Percentiles rank a stretch among this genome's conserved stretches.
phyloP scores from a whole-genome alignment of 148 eudicot genomes.

The Rhododendron vialii region DNA sequence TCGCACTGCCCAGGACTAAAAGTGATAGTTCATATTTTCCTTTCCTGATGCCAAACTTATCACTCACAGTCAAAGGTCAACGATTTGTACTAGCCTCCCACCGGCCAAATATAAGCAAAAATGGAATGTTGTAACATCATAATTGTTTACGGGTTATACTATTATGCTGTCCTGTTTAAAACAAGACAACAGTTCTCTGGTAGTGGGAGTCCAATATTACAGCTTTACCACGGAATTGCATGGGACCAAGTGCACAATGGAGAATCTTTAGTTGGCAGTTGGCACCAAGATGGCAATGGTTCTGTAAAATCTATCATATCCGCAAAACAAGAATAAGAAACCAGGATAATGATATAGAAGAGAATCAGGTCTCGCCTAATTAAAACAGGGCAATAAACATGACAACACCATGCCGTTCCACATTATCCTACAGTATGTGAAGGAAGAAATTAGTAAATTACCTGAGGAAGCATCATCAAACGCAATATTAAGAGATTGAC shows the following conservation, averaged over 20 bases:
- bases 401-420: neutral
- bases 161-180: neutral
- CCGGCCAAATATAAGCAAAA: neutral
- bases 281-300: neutral
- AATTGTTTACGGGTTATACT: neutral
- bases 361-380: neutral
- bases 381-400: neutral
- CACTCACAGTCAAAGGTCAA: neutral
- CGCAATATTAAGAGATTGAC: conserved; percentile 15
- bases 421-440: neutral
- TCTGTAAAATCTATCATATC: neutral
- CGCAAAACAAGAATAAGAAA: neutral
- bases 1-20: neutral
- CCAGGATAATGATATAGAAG: neutral
- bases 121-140: neutral
- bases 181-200: neutral
- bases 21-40: neutral
- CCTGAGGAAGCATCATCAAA: conserved; percentile 17
- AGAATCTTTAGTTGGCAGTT: neutral
- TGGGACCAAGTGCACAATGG: neutral
- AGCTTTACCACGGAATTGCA: neutral
- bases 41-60: neutral
- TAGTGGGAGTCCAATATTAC: neutral
- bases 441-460: neutral
- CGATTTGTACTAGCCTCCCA: neutral